Evolutionary conservation across 1,284 basidiomycete species (phyloP).

Genomic region (Athelia psychrophila): DNA sequence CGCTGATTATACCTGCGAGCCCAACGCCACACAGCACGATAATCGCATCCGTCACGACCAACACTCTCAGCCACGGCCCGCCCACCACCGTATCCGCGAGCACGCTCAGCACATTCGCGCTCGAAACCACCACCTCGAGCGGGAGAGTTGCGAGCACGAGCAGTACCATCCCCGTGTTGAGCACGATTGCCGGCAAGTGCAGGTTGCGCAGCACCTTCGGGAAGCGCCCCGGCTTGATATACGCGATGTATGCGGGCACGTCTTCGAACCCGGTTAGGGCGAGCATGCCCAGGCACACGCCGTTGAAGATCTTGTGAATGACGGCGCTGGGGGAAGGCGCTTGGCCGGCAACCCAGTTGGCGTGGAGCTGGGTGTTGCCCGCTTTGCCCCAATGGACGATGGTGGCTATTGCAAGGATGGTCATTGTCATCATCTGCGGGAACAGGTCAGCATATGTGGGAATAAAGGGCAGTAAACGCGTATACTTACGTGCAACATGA

Average conservation of each 20-base stretch:
- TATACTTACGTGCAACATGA: constrained; percentile 60
- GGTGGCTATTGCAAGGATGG: constrained; percentile 45
- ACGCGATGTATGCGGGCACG: constrained; percentile 60
- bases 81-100: constrained; percentile 42
- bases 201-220: constrained; percentile 61
- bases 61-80: constrained; percentile 56
- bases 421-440: constrained; percentile 51
- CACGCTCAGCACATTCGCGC: constrained; percentile 57
- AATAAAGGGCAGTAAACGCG: background rate
- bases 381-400: constrained; percentile 46
- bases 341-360: constrained; percentile 52
- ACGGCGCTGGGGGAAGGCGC: constrained; percentile 27
- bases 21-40: constrained; percentile 67
- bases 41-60: constrained; percentile 62
- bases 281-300: constrained; percentile 65
- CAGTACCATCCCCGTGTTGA: constrained; percentile 54
- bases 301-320: constrained; percentile 52
- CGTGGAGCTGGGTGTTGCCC: constrained; percentile 44
- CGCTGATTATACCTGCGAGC: constrained; percentile 63
- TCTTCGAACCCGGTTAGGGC: constrained; percentile 71
- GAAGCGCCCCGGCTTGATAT: constrained; percentile 52
- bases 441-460: constrained; percentile 7
- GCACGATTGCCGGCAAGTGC: constrained; percentile 52
- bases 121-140: constrained; percentile 39
- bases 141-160: constrained; percentile 60